Percentiles rank a stretch among this genome's conserved stretches.
These are phyloP conservation scores for Venturia aucupariae DNA, from an alignment of 2,329 filamentous ascomycete genomes.

Conservation along the genomic window DNA sequence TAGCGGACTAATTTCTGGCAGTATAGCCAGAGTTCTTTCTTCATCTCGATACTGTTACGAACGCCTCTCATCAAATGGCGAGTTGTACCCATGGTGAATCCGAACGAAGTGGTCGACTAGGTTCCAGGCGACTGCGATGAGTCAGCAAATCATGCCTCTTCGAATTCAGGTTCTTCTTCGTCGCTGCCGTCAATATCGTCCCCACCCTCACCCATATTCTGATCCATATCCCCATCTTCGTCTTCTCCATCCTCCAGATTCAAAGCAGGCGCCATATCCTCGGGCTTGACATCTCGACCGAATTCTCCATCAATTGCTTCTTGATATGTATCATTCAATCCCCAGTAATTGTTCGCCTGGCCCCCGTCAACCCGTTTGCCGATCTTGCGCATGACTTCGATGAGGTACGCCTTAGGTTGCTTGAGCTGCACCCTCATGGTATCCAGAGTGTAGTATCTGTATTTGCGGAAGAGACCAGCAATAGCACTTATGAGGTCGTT, in stretches of 20 bases:
- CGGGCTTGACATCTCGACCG: not conserved
- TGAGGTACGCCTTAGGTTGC: conserved; percentile 90
- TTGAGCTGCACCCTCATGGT: conserved; percentile 65
- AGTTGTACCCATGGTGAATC: not conserved
- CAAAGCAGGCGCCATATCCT: conserved; percentile 8
- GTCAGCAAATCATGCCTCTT: not conserved
- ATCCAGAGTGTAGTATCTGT: conserved; percentile 91
- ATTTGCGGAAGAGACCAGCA: conserved; percentile 73
- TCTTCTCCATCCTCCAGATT: conserved; percentile 9
- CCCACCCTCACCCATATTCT: not conserved
- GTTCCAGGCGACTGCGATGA: not conserved
- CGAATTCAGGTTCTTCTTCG: not conserved
- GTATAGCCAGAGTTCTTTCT: not conserved
- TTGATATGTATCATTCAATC: conserved; percentile 35
- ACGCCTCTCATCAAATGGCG: not conserved
- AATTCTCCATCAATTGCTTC: not conserved
- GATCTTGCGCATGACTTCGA: conserved; percentile 72
- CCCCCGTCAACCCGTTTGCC: conserved; percentile 76
- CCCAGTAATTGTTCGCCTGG: conserved; percentile 77
- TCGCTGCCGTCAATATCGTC: not conserved
- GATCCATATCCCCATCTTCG: conserved; percentile 12
- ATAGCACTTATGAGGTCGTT: conserved; percentile 81
- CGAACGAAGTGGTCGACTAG: too few relatives aligned
- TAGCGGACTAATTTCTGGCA: not conserved
- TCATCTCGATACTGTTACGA: not conserved